Evolutionary conservation across 129 eudicot genomes (phyloP), one percentile per base, ranked within the genome.

Genomic region (Ambrosia artemisiifolia): DNA sequence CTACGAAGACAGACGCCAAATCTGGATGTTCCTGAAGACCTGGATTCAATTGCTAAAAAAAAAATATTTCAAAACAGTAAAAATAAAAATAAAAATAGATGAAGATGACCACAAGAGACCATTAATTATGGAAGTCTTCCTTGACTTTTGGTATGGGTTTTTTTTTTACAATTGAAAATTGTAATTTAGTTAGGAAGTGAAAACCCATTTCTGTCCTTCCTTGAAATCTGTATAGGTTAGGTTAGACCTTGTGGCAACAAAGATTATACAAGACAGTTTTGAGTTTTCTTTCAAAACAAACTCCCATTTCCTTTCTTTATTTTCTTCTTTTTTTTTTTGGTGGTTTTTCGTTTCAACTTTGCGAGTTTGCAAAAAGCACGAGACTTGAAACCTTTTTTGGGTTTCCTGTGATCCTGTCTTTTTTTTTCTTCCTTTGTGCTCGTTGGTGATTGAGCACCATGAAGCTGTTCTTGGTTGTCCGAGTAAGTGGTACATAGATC

Each of bases 141-240:
- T 35, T 76, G 34, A 67, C 57, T 47, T 71, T 66, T 65, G 63
- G 71, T 77, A 66, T 73, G 78, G 78, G 74, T 70, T 81, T 38
- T 63, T 82, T 67, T 38, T 63, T 82, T 67, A 51, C 81, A 72
- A 72, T 59, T 74, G 47, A 32, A 53, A 68, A 67, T 59, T 91
- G 95, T 91, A 86, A 70, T 76, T 81, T 76, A 68, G 91, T 73
- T 83, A 78, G 86, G 62, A 80, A 74, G 80, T 65, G 80, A 79
- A 76, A 78, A 75, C 83, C 85, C 82, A 80, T 61, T 79, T 79
- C 81, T 79, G 56, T 82, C 69, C 67, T 79, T 77, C 64, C 74
- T 46, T 69, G 72, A 70, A 34, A 82, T 78, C 69, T 89, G 95
- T 92, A 87, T 92, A 89, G 89, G 70, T 74, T 83, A 80, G 86